Evolutionary conservation across 352 stramenopile species (phyloP), one percentile per base, ranked within the genome.

Genomic region (Phytopythium chamaehyphon): DNA sequence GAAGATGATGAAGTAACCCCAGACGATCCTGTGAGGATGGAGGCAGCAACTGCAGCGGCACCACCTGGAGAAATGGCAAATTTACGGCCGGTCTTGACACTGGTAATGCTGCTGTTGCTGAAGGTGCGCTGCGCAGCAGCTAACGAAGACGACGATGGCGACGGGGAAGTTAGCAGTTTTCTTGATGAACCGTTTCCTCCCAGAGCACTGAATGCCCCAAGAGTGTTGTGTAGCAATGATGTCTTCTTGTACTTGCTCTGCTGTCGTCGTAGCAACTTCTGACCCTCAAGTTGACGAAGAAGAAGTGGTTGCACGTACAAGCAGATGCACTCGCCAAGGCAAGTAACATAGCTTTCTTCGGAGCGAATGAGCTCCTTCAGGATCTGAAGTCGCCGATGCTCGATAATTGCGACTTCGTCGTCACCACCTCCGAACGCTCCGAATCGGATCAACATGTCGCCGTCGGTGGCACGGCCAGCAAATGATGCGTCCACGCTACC

Each of bases 291-390:
- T 49, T 94, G 82, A 0, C 84, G 68, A 8, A 94, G 62, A 19
- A 94, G 44, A 40, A 95, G 57, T 22, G 84, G 84, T 45, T 93
- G 82, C 18, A 95, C 83, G 50, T 88, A 95, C 8, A 91, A 54
- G 6, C 75, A 83, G 46, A 92, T 92, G 57, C 84, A 95, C 35
- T 93, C 78, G n/a, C 80, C 75, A 12, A 95, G 51, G 28, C 81
- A 90, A 40, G 79, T 71, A 15, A 95, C 81, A 45, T 93, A 95
- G 57, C 76, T 89, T 47, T 93, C 76, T 59, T 94, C 84, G 0
- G 84, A 88, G 9, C 81, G 84, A 36, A 91, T 82, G 23, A 92
- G 83, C 50, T 93, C 82, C 47, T 88, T 90, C 40, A 94, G 65
- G 50, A 92, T 94, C 31, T 90, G 76, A 22, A 76, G 65, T 8